Evolutionary conservation across 129 eudicot species (phyloP).

Genomic region (Daucus carota): DNA sequence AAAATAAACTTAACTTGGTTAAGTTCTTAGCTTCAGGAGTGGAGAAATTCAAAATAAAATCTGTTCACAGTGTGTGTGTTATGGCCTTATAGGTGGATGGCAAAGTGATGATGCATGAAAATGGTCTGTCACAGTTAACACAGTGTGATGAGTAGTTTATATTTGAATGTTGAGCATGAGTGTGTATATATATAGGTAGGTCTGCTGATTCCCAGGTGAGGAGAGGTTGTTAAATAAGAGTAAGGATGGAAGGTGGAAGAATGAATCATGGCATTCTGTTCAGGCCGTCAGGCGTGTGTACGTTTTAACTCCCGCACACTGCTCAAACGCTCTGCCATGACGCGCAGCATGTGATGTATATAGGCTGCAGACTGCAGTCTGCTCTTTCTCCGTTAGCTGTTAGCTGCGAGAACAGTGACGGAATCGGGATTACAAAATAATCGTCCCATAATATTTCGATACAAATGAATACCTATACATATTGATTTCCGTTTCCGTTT

Average conservation of each 20-base stretch:
- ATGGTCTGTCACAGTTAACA: neutral
- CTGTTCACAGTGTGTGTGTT: neutral
- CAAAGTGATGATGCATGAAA: neutral
- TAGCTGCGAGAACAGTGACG: too few species aligned
- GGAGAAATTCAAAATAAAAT: too few species aligned
- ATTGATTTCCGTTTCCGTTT: too few species aligned
- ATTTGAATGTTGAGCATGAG: neutral
- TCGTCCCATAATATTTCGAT: too few species aligned
- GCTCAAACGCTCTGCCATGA: neutral
- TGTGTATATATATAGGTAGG: neutral
- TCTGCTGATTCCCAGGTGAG: slow-evolving; percentile 5
- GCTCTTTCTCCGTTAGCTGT: too few species aligned
- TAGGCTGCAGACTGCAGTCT: too few species aligned
- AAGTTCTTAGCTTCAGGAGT: neutral
- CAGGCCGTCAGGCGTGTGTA: slow-evolving; percentile 1
- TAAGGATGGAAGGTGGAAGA: neutral
- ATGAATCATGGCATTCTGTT: slow-evolving; percentile 2
- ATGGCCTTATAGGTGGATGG: neutral
- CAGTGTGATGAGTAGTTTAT: neutral
- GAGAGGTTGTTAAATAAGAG: neutral
- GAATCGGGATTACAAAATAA: too few species aligned
- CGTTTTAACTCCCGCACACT: neutral
- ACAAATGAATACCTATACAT: too few species aligned
- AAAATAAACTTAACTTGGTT: neutral
- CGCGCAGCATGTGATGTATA: neutral